Base-by-base conservation (phyloP, 2,329 filamentous ascomycete genomes). In the Helotiales sp. region DNA sequence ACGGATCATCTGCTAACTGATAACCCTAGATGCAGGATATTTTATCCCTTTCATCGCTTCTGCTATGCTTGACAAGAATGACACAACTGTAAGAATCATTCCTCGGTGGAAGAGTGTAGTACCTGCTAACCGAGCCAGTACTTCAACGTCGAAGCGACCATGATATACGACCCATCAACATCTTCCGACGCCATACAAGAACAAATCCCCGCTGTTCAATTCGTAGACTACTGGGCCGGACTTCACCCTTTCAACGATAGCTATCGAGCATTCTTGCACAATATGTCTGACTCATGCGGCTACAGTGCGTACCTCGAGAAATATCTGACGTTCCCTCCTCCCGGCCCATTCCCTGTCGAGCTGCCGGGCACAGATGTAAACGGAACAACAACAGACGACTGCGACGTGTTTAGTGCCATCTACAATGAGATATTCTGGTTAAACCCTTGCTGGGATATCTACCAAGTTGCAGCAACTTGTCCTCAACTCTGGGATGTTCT, bases 381-480 rank as follows among this genome's bases (percentile, higher is more conserved):
- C 47, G 77, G 75, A 26, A 71, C 52, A 0, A 73, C 73, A 40
- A 79, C 79, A 0, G 74, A 79, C 0, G 83, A 82, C 3, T 94
- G 91, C 76, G 81, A 82, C 59, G 74, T 92, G 22, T 91, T 85
- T 73, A 77, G 83, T 65, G 80, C 84, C 24, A 85, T 92, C 32
- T 81, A 80, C 72, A 71, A 82, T 0, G 89, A 87, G 32, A 84
- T 85, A 7, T 69, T 82, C 4, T 75, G 80, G 1, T 78, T 87
- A 37, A 96, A 96, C 79, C 92, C 92, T 0, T 96, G 93, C 81
- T 96, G 91, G 79, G 88, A 93, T 76, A 81, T 92, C 11, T 96
- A 95, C 79, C 86, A 91, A 60, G 85, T 95, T 15, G 86, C 86
- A 2, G 88, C 87, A 3, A 91, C 88, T 13, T 96, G 92, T 76